Evolutionary conservation across 73 alveolate species (phyloP), one percentile per base, ranked within the genome.

Genomic region (Uronychia setigera): DNA sequence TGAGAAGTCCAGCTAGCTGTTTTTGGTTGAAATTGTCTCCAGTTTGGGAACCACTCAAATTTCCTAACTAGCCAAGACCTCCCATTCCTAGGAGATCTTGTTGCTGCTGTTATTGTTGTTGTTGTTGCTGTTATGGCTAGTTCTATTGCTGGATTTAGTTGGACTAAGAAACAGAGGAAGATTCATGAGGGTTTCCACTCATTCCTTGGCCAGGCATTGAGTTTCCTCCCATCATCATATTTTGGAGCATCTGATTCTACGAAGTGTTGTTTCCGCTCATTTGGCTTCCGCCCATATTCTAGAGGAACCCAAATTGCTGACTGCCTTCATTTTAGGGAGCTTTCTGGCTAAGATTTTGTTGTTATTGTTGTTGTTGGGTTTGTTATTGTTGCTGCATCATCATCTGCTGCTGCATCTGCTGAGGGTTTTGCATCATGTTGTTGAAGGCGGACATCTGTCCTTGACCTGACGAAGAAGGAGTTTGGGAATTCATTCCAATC

Each of bases 381-480:
- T 46, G 5, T 19, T 46, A 46, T 11, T 11, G 67, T 46, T 46
- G 67, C 67, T 46, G 67, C 67, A 46, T 46, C 67, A 46, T 46
- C 67, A 46, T 46, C 67, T 46, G 67, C 19, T 46, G 67, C 67
- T 46, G 67, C 67, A 46, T 46, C 67, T 46, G 67, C 67, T 46
- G 67, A 5, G 5, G 67, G 19, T 5, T 5, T 19, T 46, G 67
- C 67, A 46, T 46, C 67, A 46, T 46, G 67, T 46, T 46, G 5
- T 46, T 5, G 67, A 46, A 46, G n/a, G 5, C 5, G 67, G 5
- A 11, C 67, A 46, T 46, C 19, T 46, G 67, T 46, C 67, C 67
- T 46, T 46, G 67, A 19, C 67, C 67, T 46, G 67, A 46, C 5
- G 67, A 46, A 11, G 67, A 11, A 5, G 5, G 67, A 11, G 5